phyloP scores from a whole-genome alignment of 2,329 filamentous ascomycete species.

The Exophiala calicioides region DNA sequence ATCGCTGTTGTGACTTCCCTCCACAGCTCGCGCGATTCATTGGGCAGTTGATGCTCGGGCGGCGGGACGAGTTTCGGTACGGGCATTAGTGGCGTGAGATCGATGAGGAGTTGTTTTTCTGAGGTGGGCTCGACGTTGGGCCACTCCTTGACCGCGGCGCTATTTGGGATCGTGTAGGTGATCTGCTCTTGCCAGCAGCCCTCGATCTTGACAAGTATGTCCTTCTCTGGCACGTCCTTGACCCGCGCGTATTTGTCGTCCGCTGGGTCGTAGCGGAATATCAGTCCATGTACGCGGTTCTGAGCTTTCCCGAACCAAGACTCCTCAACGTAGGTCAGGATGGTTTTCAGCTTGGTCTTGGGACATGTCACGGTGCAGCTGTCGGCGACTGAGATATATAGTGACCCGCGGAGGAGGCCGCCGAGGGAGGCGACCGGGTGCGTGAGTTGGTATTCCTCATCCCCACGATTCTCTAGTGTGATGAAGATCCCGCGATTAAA shows the following conservation, averaged over 20 bases:
- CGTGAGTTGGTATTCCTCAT: constrained; percentile 92
- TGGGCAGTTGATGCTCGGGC: constrained; percentile 73
- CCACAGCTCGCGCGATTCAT: constrained; percentile 91
- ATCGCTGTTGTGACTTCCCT: constrained; percentile 84
- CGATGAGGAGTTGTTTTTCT: constrained; percentile 73
- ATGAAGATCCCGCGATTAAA: constrained; percentile 97
- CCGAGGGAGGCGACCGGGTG: constrained; percentile 93
- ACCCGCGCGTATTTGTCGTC: constrained; percentile 79
- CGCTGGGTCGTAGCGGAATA: constrained; percentile 86
- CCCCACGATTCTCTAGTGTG: constrained; percentile 72
- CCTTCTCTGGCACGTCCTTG: constrained; percentile 81
- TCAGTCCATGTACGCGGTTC: constrained; percentile 85
- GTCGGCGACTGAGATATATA: constrained; percentile 88
- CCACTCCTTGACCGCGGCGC: constrained; percentile 17
- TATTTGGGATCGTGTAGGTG: constrained; percentile 54
- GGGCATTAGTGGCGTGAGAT: constrained; percentile 80
- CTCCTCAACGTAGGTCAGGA: constrained; percentile 90
- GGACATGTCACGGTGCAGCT: constrained; percentile 84
- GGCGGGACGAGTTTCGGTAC: constrained; percentile 79
- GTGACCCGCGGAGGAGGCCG: constrained; percentile 80
- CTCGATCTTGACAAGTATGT: constrained; percentile 77
- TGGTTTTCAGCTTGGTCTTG: constrained; percentile 87
- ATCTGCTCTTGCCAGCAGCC: constrained; percentile 81
- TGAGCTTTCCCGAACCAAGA: constrained; percentile 91
- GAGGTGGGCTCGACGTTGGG: constrained; percentile 54